Base-by-base conservation (phyloP, 441 rosid species). In the Erodium chrysanthum region DNA sequence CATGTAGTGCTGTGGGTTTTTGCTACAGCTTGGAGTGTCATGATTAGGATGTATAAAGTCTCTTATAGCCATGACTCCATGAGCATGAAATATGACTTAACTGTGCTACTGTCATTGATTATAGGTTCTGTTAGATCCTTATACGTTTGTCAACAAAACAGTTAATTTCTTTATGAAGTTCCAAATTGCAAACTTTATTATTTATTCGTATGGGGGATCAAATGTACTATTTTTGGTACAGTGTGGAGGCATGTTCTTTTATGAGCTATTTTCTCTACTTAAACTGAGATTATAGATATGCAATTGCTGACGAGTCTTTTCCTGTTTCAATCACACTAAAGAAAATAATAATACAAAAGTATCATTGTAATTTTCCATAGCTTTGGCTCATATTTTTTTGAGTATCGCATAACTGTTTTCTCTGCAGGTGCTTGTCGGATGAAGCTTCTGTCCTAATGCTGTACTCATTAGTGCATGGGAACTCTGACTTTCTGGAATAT, bases 401-500 rank as follows among this genome's bases (percentile, higher is more conserved):
- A n/a, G 35, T 29, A 65, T 27, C 64, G 66, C 71, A 56, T 76
- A 67, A 78, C n/a, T 10, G 65, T 61, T 68, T 73, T 64, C 60
- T 70, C 60, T 80, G 73, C 84, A 95, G 99, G 92, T 86, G 86
- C 82, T 86, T 95, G 88, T 82, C 86, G 78, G 95, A 95, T 74
- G 99, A 95, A 80, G 78, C 90, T 33, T 91, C 99, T 14, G 95
- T 82, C 66, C 83, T 95, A 59, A 83, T 95, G 77, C 98, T 95
- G 69, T 95, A 95, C 80, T 87, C 98, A 31, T 70, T 95, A 84
- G 73, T 95, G 74, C 95, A 88, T 79, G 98, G 98, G 71, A 95
- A 95, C 79, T 85, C 93, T n/a, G 86, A 84, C 79, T 95, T 95
- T 74, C 84, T 90, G 86, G 99, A 95, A 82, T 88, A 95, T 75